Percentiles rank a stretch among this genome's conserved stretches.
These are phyloP conservation scores for Hortiboletus rubellus DNA, from an alignment of 1,284 basidiomycete genomes.

Conservation along the genomic window DNA sequence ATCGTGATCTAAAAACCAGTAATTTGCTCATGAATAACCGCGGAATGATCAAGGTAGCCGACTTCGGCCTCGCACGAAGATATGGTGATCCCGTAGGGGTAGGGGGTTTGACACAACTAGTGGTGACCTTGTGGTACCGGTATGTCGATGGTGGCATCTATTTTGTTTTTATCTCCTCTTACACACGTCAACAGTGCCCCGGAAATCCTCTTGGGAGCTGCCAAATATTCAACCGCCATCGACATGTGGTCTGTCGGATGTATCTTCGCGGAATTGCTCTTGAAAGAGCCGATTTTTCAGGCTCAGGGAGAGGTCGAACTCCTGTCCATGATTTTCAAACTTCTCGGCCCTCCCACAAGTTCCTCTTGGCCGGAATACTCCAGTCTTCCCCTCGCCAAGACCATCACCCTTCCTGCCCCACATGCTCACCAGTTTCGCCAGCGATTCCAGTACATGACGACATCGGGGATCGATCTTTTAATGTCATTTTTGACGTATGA, in stretches of 20 bases:
- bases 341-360: conserved; percentile 87
- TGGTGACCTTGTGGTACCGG: conserved; percentile 99
- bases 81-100: conserved; percentile 94
- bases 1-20: conserved; percentile 96
- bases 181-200: conserved; percentile 66
- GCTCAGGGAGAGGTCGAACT: conserved; percentile 96
- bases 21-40: conserved; percentile 99
- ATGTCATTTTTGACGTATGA: conserved; percentile 87
- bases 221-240: conserved; percentile 92
- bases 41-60: conserved; percentile 97
- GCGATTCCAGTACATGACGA: conserved; percentile 79
- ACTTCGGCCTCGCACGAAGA: conserved; percentile 94
- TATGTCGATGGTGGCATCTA: conserved; percentile 43
- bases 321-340: conserved; percentile 88
- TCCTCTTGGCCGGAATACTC: conserved; percentile 86
- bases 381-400: conserved; percentile 77
- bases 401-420: conserved; percentile 76
- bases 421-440: conserved; percentile 71
- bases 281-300: conserved; percentile 93
- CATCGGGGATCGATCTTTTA: conserved; percentile 85
- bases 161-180: conserved; percentile 1
- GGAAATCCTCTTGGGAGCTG: conserved; percentile 91
- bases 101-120: conserved; percentile 94
- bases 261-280: conserved; percentile 95
- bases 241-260: conserved; percentile 99